A percentile compares a stretch with the other conserved stretches of the same genome.
Evolutionary conservation across 2,329 filamentous ascomycete genomes (phyloP).

Genomic region (Pestalotiopsis sp.): DNA sequence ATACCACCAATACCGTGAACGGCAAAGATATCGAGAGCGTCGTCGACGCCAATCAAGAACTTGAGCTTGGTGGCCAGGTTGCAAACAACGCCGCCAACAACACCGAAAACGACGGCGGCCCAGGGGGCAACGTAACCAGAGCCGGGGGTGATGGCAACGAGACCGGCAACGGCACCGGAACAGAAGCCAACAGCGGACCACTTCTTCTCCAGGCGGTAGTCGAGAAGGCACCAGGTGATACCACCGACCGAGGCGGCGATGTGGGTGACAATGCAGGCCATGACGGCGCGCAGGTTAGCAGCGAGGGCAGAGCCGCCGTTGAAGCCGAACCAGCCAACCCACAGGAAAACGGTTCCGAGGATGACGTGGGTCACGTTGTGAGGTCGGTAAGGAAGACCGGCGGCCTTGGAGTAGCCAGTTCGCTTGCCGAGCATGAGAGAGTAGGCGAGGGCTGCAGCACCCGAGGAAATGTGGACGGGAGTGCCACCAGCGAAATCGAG

Average conservation of each 20-base stretch:
- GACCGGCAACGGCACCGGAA: constrained; percentile 81
- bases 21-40: constrained; percentile 88
- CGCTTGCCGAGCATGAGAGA: constrained; percentile 73
- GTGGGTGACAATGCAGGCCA: constrained; percentile 88
- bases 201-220: constrained; percentile 89
- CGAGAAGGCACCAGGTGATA: constrained; percentile 80
- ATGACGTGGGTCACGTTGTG: constrained; percentile 76
- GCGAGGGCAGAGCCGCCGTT: constrained; percentile 82
- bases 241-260: constrained; percentile 79
- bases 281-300: constrained; percentile 83
- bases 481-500: constrained; percentile 76
- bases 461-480: constrained; percentile 73
- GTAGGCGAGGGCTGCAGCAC: constrained; percentile 71
- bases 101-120: constrained; percentile 58
- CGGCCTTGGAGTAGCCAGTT: constrained; percentile 58
- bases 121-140: constrained; percentile 77
- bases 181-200: constrained; percentile 95
- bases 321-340: constrained; percentile 97
- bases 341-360: constrained; percentile 73
- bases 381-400: constrained; percentile 65
- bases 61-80: constrained; percentile 87
- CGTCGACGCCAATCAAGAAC: constrained; percentile 74
- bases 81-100: constrained; percentile 64
- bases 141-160: constrained; percentile 84
- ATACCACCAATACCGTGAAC: constrained; percentile 86